phyloP scores from a whole-genome alignment of 371 early-diverging fungal species.

The Vittaforma corneae region DNA sequence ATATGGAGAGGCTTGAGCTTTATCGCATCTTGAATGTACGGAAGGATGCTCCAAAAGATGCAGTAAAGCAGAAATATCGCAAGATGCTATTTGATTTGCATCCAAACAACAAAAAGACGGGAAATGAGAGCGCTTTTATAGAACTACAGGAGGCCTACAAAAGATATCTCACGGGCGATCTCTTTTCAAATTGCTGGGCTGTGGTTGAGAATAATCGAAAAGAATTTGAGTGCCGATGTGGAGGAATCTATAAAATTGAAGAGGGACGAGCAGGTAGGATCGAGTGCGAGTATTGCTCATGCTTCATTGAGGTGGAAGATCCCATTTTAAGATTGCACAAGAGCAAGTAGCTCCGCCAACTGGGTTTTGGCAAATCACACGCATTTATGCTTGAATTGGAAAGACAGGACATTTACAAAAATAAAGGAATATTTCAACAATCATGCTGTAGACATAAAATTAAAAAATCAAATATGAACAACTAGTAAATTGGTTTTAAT shows the following conservation, averaged over 20 bases:
- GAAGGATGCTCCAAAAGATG: constrained; percentile 2
- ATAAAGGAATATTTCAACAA: neutral
- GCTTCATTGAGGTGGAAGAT: constrained; percentile 39
- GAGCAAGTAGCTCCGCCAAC: no score
- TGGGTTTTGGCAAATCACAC: no score
- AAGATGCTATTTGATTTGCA: constrained; percentile 19
- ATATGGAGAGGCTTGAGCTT: no score
- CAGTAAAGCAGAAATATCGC: constrained; percentile 11
- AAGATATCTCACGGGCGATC: constrained; percentile 11
- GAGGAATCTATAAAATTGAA: constrained; percentile 14
- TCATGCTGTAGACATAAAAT: neutral
- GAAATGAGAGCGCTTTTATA: constrained; percentile 2
- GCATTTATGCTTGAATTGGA: no score
- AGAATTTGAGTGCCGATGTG: constrained; percentile 25
- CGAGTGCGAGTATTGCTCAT: constrained; percentile 41
- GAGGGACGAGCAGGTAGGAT: constrained; percentile 11
- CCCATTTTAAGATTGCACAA: no score
- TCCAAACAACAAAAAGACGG: constrained; percentile 6
- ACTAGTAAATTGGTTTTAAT: neutral
- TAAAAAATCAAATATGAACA: neutral
- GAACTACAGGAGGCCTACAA: constrained; percentile 24
- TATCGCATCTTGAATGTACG: constrained; percentile 17
- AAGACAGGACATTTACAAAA: no score
- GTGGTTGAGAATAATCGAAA: neutral
- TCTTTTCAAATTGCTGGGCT: constrained; percentile 2